A percentile compares a stretch with the other conserved stretches of the same genome.
Evolutionary conservation across 2,329 filamentous ascomycete genomes (phyloP).

Genomic region (Tetracladium maxilliforme): DNA sequence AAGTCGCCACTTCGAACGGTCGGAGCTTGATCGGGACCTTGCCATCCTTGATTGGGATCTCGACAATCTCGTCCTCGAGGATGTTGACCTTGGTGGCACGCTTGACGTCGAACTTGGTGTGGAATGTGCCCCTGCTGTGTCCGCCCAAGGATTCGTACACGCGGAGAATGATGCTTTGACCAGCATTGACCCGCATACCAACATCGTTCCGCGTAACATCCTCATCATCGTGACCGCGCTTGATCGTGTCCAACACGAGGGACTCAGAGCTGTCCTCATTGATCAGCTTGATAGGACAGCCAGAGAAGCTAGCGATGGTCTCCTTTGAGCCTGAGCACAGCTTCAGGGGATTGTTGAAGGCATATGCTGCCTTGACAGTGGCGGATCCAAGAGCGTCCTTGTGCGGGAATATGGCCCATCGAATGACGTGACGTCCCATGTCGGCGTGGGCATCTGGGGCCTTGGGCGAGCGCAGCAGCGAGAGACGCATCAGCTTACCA

Average conservation of each 20-base stretch:
- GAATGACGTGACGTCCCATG: conserved; percentile 79
- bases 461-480: conserved; percentile 74
- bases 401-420: conserved; percentile 85
- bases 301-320: conserved; percentile 23
- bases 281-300: conserved; percentile 46
- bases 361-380: conserved; percentile 72
- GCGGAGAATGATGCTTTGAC: conserved; percentile 67
- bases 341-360: conserved; percentile 75
- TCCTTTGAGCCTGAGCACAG: conserved; percentile 27
- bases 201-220: conserved; percentile 51
- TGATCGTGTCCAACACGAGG: conserved; percentile 76
- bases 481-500: conserved; percentile 81
- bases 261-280: conserved; percentile 42
- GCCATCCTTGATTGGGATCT: conserved; percentile 30
- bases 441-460: conserved; percentile 88
- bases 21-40: conserved; percentile 50
- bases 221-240: conserved; percentile 81
- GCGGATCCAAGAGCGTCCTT: conserved; percentile 52
- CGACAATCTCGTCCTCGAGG: conserved; percentile 73
- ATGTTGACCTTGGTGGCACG: conserved; percentile 73
- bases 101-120: conserved; percentile 55
- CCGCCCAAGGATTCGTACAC: conserved; percentile 86
- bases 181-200: conserved; percentile 48
- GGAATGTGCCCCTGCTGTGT: conserved; percentile 55
- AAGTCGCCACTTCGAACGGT: conserved; percentile 79